phyloP scores from a whole-genome alignment of 139 green algal genomes.

The Diplosphaera chodatii region DNA sequence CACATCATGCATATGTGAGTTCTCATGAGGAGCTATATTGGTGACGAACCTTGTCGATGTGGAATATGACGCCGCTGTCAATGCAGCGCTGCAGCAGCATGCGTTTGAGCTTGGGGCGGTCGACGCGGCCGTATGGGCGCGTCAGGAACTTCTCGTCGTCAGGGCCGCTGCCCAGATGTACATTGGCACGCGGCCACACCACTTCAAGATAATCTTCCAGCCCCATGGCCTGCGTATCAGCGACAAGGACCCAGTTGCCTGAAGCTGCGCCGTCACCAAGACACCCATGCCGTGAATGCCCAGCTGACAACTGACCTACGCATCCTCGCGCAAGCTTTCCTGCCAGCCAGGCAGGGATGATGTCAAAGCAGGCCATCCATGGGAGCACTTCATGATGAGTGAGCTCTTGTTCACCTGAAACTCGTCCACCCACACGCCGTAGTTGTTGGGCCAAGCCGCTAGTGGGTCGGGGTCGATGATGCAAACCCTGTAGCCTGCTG shows the following conservation, averaged over 20 bases:
- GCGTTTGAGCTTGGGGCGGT: constrained; percentile 84
- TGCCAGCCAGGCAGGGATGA: no score
- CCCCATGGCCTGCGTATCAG: constrained; percentile 77
- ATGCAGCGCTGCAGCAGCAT: constrained; percentile 76
- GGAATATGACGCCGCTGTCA: constrained; percentile 59
- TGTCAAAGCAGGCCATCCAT: no score
- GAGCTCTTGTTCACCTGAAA: constrained; percentile 42
- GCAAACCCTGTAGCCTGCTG: constrained; percentile 62
- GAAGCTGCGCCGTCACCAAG: no score
- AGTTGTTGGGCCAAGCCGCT: constrained; percentile 93
- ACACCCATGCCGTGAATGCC: no score
- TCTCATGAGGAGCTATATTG: no score
- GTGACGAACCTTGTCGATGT: constrained; percentile 43
- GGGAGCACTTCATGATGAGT: no score
- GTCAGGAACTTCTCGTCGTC: constrained; percentile 55
- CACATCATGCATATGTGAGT: no score
- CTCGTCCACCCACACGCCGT: constrained; percentile 97
- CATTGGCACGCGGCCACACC: constrained; percentile 80
- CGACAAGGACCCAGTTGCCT: no score
- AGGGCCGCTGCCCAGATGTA: constrained; percentile 67
- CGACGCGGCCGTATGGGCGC: constrained; percentile 85
- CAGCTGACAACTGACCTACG: no score
- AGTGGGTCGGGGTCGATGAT: constrained; percentile 80
- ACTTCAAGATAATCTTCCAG: constrained; percentile 73
- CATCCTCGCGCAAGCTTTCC: no score